phyloP scores from a whole-genome alignment of 2,329 filamentous ascomycete genomes.

The Chrysoporthe deuterocubensis region DNA sequence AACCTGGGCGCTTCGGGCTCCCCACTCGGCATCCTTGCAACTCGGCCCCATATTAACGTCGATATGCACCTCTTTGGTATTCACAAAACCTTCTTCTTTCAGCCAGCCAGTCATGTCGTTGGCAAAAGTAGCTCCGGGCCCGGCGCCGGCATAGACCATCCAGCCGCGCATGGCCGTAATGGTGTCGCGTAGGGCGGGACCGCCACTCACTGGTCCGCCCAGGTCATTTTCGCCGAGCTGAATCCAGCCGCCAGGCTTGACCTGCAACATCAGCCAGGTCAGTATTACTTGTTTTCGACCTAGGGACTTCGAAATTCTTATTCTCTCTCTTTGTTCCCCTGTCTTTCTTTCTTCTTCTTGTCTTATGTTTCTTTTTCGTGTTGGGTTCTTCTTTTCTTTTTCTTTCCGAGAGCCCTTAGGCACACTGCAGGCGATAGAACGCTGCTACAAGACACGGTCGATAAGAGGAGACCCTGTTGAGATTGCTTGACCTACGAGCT shows the following conservation, averaged over 20 bases:
- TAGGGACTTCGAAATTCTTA: too few species aligned
- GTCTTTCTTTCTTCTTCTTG: too few species aligned
- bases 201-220: neutral
- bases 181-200: neutral
- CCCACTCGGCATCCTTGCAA: slow-evolving; percentile 8
- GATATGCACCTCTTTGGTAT: slow-evolving; percentile 1
- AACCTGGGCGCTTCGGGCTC: neutral
- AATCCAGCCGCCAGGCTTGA: slow-evolving; percentile 1
- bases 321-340: too few species aligned
- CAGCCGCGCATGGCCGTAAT: neutral
- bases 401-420: too few species aligned
- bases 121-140: neutral
- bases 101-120: neutral
- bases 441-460: too few species aligned
- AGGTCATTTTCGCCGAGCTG: neutral
- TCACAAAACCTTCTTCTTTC: neutral
- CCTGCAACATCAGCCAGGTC: too few species aligned
- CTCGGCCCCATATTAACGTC: neutral
- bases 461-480: too few species aligned
- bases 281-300: too few species aligned
- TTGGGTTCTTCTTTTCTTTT: too few species aligned
- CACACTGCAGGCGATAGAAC: too few species aligned
- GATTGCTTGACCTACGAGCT: too few species aligned
- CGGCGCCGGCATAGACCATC: neutral
- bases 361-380: too few species aligned